Evolutionary conservation across 441 rosid genomes (phyloP).

Genomic region (Adansonia madagascariensis): DNA sequence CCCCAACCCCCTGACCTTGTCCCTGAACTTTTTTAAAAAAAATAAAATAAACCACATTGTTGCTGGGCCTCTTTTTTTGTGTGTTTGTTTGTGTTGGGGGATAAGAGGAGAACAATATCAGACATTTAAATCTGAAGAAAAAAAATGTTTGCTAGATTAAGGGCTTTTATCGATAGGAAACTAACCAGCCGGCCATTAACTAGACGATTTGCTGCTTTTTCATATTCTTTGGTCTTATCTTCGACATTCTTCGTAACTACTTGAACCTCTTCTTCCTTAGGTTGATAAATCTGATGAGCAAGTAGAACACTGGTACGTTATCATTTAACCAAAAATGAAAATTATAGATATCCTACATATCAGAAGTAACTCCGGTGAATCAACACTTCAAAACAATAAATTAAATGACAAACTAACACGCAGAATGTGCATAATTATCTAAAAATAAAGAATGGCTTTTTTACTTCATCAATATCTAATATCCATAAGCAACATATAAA

Average conservation of each 20-base stretch:
- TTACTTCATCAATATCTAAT: conserved; percentile 5
- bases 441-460: neutral
- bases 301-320: conserved; percentile 13
- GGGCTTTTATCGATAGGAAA: conserved; percentile 28
- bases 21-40: neutral
- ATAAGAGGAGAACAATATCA: neutral
- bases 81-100: neutral
- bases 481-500: neutral
- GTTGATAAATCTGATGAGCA: conserved; percentile 62
- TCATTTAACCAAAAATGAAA: conserved; percentile 13
- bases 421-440: neutral
- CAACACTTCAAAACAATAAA: neutral
- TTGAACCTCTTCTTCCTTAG: conserved; percentile 75
- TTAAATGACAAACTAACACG: neutral
- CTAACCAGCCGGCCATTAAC: conserved; percentile 68
- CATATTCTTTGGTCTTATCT: conserved; percentile 65
- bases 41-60: neutral
- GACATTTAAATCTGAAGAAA: neutral
- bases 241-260: conserved; percentile 57
- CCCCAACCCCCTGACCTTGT: neutral
- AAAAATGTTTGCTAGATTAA: neutral
- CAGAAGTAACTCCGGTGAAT: neutral
- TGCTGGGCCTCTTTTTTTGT: neutral
- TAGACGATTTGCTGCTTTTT: conserved; percentile 79
- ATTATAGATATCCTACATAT: neutral